Conservation (phyloP, 108 stramenopile species). For the Licmophora abbreviata region DNA sequence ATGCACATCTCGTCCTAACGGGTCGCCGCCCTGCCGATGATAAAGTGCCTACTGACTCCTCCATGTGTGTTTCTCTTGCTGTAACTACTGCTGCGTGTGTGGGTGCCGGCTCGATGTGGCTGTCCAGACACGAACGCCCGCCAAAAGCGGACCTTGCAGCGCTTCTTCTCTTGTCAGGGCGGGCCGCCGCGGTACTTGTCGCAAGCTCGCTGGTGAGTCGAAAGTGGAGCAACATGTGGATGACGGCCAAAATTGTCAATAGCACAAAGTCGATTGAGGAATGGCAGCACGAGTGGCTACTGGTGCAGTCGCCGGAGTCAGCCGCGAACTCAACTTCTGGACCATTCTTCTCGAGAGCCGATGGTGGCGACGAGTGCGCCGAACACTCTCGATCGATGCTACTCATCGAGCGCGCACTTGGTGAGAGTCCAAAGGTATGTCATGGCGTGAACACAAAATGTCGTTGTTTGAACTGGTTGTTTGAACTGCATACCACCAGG, state of each 20-base stretch:
- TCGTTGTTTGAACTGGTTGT: conserved; percentile 24
- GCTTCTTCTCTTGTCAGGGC: not conserved
- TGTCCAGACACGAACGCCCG: conserved; percentile 9
- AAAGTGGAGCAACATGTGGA: conserved; percentile 38
- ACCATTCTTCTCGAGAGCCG: conserved; percentile 21
- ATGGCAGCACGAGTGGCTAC: conserved; percentile 46
- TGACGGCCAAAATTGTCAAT: conserved; percentile 44
- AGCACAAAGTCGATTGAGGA: conserved; percentile 36
- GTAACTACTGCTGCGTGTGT: conserved; percentile 8
- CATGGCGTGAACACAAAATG: conserved; percentile 24
- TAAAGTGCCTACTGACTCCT: not conserved
- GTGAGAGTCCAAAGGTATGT: conserved; percentile 1
- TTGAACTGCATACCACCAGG: conserved; percentile 7
- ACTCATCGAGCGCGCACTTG: too few species aligned
- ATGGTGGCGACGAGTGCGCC: too few species aligned
- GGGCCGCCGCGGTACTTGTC: conserved; percentile 7
- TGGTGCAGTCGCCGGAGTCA: conserved; percentile 5
- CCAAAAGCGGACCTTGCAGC: conserved; percentile 7
- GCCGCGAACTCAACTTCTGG: not conserved
- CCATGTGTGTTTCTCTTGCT: not conserved
- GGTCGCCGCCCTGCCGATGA: conserved; percentile 6
- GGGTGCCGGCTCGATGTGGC: conserved; percentile 7
- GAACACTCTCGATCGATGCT: too few species aligned
- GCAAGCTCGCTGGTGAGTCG: conserved; percentile 13
- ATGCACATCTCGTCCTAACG: conserved; percentile 51